These are phyloP conservation scores for Piloderma croceum DNA, from an alignment of 768 basidiomycete species.

Conservation along the genomic window DNA sequence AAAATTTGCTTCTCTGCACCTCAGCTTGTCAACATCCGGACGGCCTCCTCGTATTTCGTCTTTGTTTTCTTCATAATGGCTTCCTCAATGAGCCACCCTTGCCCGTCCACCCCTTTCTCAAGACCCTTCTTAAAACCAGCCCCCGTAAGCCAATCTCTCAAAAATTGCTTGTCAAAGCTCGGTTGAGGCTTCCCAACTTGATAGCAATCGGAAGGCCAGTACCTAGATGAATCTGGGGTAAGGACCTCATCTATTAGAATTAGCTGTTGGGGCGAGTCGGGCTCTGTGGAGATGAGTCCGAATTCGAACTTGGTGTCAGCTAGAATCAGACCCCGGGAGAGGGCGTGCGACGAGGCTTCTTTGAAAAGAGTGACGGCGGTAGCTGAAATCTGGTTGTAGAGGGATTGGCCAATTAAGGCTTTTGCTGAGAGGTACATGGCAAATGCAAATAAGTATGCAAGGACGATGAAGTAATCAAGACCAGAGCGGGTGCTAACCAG, in stretches of 20 bases:
- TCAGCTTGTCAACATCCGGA: slow-evolving; percentile 44
- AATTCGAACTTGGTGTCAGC: slow-evolving; percentile 99
- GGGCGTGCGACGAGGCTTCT: slow-evolving; percentile 70
- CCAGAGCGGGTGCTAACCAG: slow-evolving; percentile 40
- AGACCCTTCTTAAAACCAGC: slow-evolving; percentile 72
- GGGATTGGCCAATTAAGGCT: slow-evolving; percentile 57
- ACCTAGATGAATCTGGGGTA: slow-evolving; percentile 95
- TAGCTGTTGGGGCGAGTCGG: slow-evolving; percentile 36
- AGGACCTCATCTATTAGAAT: slow-evolving; percentile 95
- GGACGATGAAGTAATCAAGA: not conserved
- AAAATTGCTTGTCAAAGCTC: slow-evolving; percentile 95
- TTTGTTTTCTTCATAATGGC: slow-evolving; percentile 73
- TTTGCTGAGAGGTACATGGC: slow-evolving; percentile 39
- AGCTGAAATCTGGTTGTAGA: slow-evolving; percentile 56
- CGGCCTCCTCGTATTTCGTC: slow-evolving; percentile 74
- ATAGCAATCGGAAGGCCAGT: slow-evolving; percentile 84
- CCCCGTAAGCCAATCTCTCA: slow-evolving; percentile 81
- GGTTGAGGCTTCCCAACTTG: slow-evolving; percentile 69
- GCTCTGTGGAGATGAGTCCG: slow-evolving; percentile 52
- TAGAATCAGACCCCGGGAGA: slow-evolving; percentile 77
- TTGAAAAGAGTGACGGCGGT: slow-evolving; percentile 63
- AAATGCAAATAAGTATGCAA: slow-evolving; percentile 1
- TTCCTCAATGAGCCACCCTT: slow-evolving; percentile 76
- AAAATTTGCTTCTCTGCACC: not conserved
- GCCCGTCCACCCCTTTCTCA: slow-evolving; percentile 66